Conservation (phyloP, 305 asterid species). For the Solanum hybrid region DNA sequence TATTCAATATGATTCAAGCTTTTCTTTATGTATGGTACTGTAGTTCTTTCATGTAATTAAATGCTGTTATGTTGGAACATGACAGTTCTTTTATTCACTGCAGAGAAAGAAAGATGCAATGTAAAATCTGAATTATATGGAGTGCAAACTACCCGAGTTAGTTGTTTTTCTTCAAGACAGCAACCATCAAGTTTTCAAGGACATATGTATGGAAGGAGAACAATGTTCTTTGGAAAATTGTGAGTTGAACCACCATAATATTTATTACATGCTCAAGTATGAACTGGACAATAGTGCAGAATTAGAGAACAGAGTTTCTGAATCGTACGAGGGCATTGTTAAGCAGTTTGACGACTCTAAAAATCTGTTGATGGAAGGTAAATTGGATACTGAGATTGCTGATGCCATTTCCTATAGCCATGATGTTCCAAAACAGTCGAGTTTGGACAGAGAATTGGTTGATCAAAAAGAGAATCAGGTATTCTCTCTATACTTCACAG, state of each 20-base stretch:
- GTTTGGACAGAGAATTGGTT: not conserved
- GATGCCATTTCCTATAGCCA: not conserved
- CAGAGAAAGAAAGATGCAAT: not conserved
- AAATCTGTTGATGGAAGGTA: constrained; percentile 6
- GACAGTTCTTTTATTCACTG: not conserved
- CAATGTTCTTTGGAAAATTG: constrained; percentile 7
- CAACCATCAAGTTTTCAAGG: not conserved
- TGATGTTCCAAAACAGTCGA: not conserved
- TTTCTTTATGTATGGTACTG: not conserved
- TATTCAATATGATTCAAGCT: not conserved
- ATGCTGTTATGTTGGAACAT: not conserved
- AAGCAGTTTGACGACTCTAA: constrained; percentile 2
- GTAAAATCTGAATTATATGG: not conserved
- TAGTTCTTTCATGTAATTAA: not conserved
- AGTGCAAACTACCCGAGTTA: constrained; percentile 3
- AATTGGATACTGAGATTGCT: not conserved
- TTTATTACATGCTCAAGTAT: constrained; percentile 6
- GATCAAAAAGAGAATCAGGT: not conserved
- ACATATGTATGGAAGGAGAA: not conserved
- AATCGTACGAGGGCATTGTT: not conserved
- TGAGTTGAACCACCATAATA: constrained; percentile 18
- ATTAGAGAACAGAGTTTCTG: constrained; percentile 2
- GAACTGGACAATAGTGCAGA: constrained; percentile 4
- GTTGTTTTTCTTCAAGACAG: constrained; percentile 10
- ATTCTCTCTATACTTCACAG: not conserved